Evolutionary conservation across 2,329 filamentous ascomycete genomes (phyloP).

Genomic region (Huntiella omanensis): DNA sequence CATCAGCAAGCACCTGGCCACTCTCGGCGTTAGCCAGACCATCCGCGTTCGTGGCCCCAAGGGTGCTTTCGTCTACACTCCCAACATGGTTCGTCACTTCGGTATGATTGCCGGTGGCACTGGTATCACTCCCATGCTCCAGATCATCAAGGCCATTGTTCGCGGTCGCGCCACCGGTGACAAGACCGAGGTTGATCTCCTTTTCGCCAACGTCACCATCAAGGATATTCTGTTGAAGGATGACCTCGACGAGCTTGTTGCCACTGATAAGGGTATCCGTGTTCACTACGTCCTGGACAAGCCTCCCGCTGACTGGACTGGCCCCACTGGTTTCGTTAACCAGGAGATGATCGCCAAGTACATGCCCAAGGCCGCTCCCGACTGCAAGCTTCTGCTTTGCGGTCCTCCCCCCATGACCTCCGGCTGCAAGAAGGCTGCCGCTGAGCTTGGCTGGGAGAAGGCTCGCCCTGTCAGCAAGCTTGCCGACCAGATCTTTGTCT

Average conservation of each 20-base stretch:
- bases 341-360: slow-evolving; percentile 80
- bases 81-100: slow-evolving; percentile 90
- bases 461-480: slow-evolving; percentile 91
- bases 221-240: slow-evolving; percentile 90
- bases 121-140: slow-evolving; percentile 95
- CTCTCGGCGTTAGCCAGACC: slow-evolving; percentile 61
- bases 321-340: slow-evolving; percentile 88
- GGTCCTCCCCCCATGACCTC: slow-evolving; percentile 93
- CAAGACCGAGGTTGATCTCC: slow-evolving; percentile 75
- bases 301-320: slow-evolving; percentile 77
- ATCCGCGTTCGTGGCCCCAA: slow-evolving; percentile 90
- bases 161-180: slow-evolving; percentile 63
- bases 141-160: slow-evolving; percentile 81
- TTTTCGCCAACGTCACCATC: slow-evolving; percentile 89
- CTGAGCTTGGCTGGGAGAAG: slow-evolving; percentile 79
- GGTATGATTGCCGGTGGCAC: slow-evolving; percentile 97
- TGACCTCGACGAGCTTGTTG: slow-evolving; percentile 63
- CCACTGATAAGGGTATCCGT: slow-evolving; percentile 62
- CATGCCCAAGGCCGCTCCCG: slow-evolving; percentile 62
- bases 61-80: slow-evolving; percentile 92
- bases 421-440: slow-evolving; percentile 90
- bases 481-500: slow-evolving; percentile 94
- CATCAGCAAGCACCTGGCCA: slow-evolving; percentile 84
- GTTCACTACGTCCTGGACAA: slow-evolving; percentile 95
- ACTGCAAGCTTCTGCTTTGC: slow-evolving; percentile 88